Evolutionary conservation across 495 filamentous ascomycete genomes (phyloP).

Genomic region (Melanomma pulvis-pyrius): DNA sequence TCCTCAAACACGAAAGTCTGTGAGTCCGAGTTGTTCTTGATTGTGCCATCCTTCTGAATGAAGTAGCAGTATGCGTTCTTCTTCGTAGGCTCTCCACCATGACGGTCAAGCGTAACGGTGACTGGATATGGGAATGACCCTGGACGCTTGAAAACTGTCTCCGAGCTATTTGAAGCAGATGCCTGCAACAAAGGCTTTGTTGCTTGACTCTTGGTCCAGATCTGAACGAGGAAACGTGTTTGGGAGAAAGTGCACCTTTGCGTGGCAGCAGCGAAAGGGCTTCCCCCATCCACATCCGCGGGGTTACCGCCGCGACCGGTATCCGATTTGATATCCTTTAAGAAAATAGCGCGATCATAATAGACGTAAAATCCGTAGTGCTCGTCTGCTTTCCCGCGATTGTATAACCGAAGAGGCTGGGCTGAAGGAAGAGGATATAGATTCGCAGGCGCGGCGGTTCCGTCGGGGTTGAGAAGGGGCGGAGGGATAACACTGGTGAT

Average conservation of each 20-base stretch:
- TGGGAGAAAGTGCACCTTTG: conserved; percentile 78
- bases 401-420: conserved; percentile 84
- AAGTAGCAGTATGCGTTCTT: conserved; percentile 76
- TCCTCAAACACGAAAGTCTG: conserved; percentile 61
- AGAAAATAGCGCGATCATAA: conserved; percentile 85
- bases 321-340: conserved; percentile 51
- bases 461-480: conserved; percentile 63
- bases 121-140: conserved; percentile 86
- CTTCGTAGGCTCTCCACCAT: conserved; percentile 63
- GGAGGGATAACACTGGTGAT: conserved; percentile 60
- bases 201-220: conserved; percentile 67
- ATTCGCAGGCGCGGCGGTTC: conserved; percentile 70
- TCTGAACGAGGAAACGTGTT: conserved; percentile 84
- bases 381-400: conserved; percentile 75
- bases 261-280: conserved; percentile 59
- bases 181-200: conserved; percentile 21
- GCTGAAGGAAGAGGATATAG: conserved; percentile 67
- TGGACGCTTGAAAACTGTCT: conserved; percentile 60
- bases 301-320: conserved; percentile 44
- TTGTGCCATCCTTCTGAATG: conserved; percentile 56
- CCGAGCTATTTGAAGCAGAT: conserved; percentile 43
- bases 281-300: conserved; percentile 68
- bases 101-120: conserved; percentile 77
- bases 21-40: conserved; percentile 51
- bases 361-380: conserved; percentile 95